Evolutionary conservation across 2,329 filamentous ascomycete species (phyloP), one percentile per base, ranked within the genome.

Genomic region (Epichloe uncinata): DNA sequence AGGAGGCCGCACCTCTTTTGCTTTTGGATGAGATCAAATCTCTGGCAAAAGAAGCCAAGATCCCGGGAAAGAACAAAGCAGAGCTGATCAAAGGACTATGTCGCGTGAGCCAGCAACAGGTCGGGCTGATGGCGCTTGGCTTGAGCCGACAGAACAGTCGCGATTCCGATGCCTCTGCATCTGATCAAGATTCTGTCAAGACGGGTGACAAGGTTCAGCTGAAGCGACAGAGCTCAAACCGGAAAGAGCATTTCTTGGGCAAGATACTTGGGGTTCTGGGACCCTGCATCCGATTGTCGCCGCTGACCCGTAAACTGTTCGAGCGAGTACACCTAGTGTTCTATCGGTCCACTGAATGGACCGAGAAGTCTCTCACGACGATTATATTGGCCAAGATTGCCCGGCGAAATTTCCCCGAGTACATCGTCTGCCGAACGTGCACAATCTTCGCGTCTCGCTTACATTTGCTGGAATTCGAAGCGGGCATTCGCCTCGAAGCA

Each of bases 311-410:
- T 54, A 87, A 82, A 59, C 75, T 98, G 0, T 98, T 98, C 59
- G 89, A 96, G 64, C 80, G 93, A 26, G 89, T 97, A 0, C 93
- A 97, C 67, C 71, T 98, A 2, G 89, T 98, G 30, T 98, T 96
- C 64, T 97, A 97, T 65, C 78, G 91, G 52, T 96, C 90, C 9
- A 94, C 88, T 0, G 87, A 95, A 63, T 98, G 93, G 93, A 95
- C 90, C 0, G 91, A 97, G 59, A 97, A 95, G 64, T 96, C 91
- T 1, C 71, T 98, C 13, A 97, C 88, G 1, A 91, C 90, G 0
- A 91, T 97, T 49, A 95, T 98, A 42, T 75, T 98, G 5, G 87
- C 93, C 7, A 90, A 91, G 55, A 95, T 95, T 51, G 87, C 90
- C 2, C 78, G 82, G 42, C 78, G 87, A 36, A 93, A 90, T 62